Conservation (phyloP, 169 alveolate genomes). For the Perkinsus chesapeaki region DNA sequence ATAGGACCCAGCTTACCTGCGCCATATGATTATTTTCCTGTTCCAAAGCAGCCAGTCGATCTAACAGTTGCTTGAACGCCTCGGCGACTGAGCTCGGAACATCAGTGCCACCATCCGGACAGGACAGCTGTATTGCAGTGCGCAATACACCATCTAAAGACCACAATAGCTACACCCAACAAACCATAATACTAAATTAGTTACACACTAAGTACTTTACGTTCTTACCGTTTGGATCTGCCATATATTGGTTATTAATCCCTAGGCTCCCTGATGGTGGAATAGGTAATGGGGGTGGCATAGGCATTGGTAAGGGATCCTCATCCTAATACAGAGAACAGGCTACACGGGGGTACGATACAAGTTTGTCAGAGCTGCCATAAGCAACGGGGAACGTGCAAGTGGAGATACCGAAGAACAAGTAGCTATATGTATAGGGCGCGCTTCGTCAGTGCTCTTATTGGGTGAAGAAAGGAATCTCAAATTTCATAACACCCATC, state of each 20-base stretch:
- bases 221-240: neutral
- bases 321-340: no score
- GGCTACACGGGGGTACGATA: no score
- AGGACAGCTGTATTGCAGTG: neutral
- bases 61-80: neutral
- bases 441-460: no score
- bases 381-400: no score
- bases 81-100: neutral
- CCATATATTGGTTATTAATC: neutral
- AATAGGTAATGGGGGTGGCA: neutral
- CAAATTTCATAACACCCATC: no score
- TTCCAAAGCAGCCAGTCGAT: neutral
- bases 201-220: neutral
- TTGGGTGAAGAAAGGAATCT: no score
- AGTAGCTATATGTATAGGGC: no score
- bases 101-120: neutral
- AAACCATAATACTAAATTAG: neutral
- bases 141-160: neutral
- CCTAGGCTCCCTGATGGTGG: neutral
- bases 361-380: no score
- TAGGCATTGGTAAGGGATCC: neutral
- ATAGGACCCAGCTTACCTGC: no score
- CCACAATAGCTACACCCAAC: neutral
- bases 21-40: neutral
- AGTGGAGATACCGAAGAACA: no score